Percentiles rank a stretch among this genome's conserved stretches.
Evolutionary conservation across 2,329 filamentous ascomycete genomes (phyloP).

Genomic region (Paraconiothyrium sp.): DNA sequence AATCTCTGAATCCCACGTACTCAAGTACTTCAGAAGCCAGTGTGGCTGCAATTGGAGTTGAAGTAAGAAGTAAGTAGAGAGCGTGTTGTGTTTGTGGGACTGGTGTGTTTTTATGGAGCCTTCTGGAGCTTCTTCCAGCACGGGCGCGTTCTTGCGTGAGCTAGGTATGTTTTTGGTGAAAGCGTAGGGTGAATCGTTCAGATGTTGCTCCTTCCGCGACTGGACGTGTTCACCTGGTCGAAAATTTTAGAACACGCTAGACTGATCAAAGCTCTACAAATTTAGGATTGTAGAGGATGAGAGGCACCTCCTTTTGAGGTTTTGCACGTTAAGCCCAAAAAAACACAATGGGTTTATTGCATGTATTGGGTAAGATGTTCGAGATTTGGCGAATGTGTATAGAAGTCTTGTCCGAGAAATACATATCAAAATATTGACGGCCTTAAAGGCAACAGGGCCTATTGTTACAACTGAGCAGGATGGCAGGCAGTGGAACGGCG

Average conservation of each 20-base stretch:
- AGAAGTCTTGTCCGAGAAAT: no score
- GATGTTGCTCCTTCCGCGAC: not conserved
- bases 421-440: not conserved
- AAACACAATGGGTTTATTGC: no score
- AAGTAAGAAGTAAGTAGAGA: not conserved
- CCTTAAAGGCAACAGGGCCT: not conserved
- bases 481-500: not conserved
- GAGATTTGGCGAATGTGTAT: no score
- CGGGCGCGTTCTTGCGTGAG: not conserved
- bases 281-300: no score
- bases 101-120: not conserved
- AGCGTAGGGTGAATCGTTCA: not conserved
- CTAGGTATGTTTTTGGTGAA: not conserved
- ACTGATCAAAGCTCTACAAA: no score
- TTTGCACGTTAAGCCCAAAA: no score
- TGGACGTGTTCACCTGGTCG: not conserved
- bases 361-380: no score
- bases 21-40: no score
- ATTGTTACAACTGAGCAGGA: no score
- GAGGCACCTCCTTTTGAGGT: no score
- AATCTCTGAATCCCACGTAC: no score
- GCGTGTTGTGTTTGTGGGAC: no score
- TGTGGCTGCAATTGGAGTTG: not conserved
- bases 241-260: not conserved
- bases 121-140: not conserved